These are phyloP conservation scores for Ampelomyces quisqualis DNA, from an alignment of 2,329 filamentous ascomycete genomes.

Conservation along the genomic window DNA sequence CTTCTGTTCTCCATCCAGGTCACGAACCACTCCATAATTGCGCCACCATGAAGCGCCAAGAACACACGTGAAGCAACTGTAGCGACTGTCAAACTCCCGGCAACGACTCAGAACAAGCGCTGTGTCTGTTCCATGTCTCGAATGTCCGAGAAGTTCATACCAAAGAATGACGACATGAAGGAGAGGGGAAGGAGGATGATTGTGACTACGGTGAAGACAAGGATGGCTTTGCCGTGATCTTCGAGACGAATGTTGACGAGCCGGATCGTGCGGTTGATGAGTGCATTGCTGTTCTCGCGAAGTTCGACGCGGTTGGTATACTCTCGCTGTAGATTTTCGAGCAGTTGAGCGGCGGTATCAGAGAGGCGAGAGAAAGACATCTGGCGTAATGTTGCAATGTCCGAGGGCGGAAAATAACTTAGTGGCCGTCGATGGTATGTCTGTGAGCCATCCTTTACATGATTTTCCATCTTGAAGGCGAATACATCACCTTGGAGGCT, in stretches of 20 bases:
- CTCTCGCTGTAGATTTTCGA: conserved; percentile 47
- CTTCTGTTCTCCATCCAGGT: conserved; percentile 39
- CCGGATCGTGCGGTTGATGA: conserved; percentile 48
- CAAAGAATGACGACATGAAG: conserved; percentile 48
- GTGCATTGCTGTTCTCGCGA: conserved; percentile 47
- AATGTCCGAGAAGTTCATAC: conserved; percentile 48
- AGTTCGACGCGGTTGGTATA: conserved; percentile 45
- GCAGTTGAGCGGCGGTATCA: conserved; percentile 42
- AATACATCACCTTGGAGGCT: conserved; percentile 28
- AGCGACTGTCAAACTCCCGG: conserved; percentile 41
- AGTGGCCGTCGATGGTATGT: conserved; percentile 12
- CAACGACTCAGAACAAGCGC: conserved; percentile 46
- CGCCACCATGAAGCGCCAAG: conserved; percentile 46
- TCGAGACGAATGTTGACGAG: conserved; percentile 50
- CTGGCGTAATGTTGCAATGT: conserved; percentile 42
- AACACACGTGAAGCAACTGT: conserved; percentile 44
- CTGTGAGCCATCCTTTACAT: conserved; percentile 11
- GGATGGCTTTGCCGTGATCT: conserved; percentile 48
- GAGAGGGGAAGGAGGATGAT: conserved; percentile 49
- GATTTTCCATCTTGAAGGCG: conserved; percentile 3
- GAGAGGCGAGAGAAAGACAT: conserved; percentile 41
- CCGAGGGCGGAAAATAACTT: conserved; percentile 20
- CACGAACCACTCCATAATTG: conserved; percentile 40
- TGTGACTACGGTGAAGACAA: conserved; percentile 50
- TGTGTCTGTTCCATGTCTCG: conserved; percentile 44